Percentiles rank a stretch among this genome's conserved stretches.
These are phyloP conservation scores for Pinus taeda DNA, from an alignment of 75 land plant genomes.

Conservation along the genomic window DNA sequence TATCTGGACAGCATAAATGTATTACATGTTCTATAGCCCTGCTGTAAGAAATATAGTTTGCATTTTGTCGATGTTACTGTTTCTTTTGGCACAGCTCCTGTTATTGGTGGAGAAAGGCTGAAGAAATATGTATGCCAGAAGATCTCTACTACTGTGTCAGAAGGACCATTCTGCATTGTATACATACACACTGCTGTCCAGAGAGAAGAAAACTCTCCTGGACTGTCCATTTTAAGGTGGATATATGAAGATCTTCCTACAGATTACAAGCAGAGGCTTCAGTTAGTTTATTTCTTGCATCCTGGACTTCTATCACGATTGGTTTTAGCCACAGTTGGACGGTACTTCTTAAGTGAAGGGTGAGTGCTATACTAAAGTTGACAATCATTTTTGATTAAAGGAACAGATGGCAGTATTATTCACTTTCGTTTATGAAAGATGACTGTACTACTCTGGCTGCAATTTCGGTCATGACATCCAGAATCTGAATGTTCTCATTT, in stretches of 20 bases:
- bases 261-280: slow-evolving; percentile 40
- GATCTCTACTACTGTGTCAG: slow-evolving; percentile 33
- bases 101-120: slow-evolving; percentile 34
- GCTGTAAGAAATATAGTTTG: too few species aligned
- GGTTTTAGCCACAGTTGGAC: slow-evolving; percentile 70
- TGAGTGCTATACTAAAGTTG: too few species aligned
- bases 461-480: too few species aligned
- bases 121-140: slow-evolving; percentile 49
- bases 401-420: too few species aligned
- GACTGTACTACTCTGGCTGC: too few species aligned
- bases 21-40: background rate
- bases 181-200: slow-evolving; percentile 62
- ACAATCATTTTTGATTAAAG: too few species aligned
- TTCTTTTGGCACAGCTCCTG: slow-evolving; percentile 24
- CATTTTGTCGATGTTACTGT: too few species aligned
- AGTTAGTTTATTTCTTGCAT: slow-evolving; percentile 71
- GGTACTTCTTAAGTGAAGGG: slow-evolving; percentile 53
- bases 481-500: too few species aligned
- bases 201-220: slow-evolving; percentile 57
- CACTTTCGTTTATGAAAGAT: too few species aligned
- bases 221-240: slow-evolving; percentile 39
- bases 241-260: slow-evolving; percentile 59
- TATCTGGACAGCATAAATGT: background rate
- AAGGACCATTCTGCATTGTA: slow-evolving; percentile 48
- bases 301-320: slow-evolving; percentile 68